Base-by-base conservation (phyloP, 768 basidiomycete species). In the Mycena rosella region DNA sequence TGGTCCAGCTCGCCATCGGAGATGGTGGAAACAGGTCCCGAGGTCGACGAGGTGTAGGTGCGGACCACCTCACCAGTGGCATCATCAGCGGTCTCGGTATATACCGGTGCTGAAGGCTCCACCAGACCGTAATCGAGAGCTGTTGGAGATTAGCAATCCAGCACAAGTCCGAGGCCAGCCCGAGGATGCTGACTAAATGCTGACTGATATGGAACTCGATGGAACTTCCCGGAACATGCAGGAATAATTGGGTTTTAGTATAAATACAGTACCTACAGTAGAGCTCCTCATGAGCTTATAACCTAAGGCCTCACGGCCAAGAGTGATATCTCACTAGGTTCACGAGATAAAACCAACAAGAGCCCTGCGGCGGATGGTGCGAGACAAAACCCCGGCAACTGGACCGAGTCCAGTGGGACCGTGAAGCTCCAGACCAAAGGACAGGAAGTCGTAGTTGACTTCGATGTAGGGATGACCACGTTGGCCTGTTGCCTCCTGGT, bases 321-420 rank as follows among this genome's bases (percentile, higher is more conserved):
- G n/a, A n/a, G n/a, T n/a, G n/a, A n/a, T n/a, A n/a, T n/a, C n/a
- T n/a, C n/a, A n/a, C n/a, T n/a, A n/a, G n/a, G n/a, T n/a, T n/a
- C n/a, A n/a, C n/a, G n/a, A n/a, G n/a, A n/a, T n/a, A n/a, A n/a
- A n/a, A n/a, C n/a, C n/a, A n/a, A n/a, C n/a, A n/a, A n/a, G n/a
- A n/a, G n/a, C n/a, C 8, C 76, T 68, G 27, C 75, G 69, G 2
- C 71, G 72, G n/a, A 80, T 53, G 26, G 75, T 78, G 9, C 74
- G 68, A 0, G 72, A 27, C 30, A 38, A 45, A 27, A 65, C 69
- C 8, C 66, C 73, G 24, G 77, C 68, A 11, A 75, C 68, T 5
- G 67, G 48, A 1, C 70, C 74, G 1, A 77, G 48, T 24, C 59
- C 60, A 0, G 71, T 73, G 0, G 74, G 74, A 2, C 77, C 75